Base-by-base conservation (phyloP, 1,284 basidiomycete genomes). In the Ustilago esculenta region DNA sequence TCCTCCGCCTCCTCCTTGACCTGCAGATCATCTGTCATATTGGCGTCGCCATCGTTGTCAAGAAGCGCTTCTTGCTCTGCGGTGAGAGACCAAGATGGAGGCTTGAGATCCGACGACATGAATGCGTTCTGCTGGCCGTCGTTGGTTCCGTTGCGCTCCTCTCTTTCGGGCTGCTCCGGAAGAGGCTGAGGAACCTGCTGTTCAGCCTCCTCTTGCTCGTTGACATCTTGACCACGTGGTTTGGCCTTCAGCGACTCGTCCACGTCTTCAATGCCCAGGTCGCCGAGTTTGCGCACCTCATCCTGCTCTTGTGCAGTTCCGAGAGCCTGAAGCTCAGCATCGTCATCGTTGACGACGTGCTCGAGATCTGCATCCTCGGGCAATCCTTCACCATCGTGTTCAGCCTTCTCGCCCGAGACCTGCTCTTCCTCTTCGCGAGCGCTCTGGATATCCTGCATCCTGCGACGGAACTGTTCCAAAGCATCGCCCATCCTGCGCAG, bases 401-500 rank as follows among this genome's bases (percentile, higher is more conserved):
- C 79, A 2, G 80, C 68, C n/a, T 83, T 76, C 3, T 83, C 76
- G 7, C 77, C 59, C 10, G 51, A 45, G 2, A 47, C 45, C 47
- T 76, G 74, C 55, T 72, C 57, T 8, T 75, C 82, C 82, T 72
- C 85, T n/a, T 83, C 76, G 40, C 84, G 78, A 4, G 78, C 77
- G 36, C 88, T 86, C 53, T 91, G 84, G 64, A 98, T 97, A 63
- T 94, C 90, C 63, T 95, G 88, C 68, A 94, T 88, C 14, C 90
- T 88, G 61, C 91, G 89, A 49, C 87, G 88, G 69, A 97, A 91
- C 76, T 94, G 91, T 70, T 90, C 87, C 52, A 93, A 83, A 1
- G 91, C 87, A 79, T 98, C 94, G 32, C 93, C 94, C 3, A 95
- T 87, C 63, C 88, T 90, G 52, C 93, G 90, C 24, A 90, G 84